A percentile compares a stretch with the other conserved stretches of the same genome.
phyloP scores from a whole-genome alignment of 257 asterid species.

The Fraxinus americana region DNA sequence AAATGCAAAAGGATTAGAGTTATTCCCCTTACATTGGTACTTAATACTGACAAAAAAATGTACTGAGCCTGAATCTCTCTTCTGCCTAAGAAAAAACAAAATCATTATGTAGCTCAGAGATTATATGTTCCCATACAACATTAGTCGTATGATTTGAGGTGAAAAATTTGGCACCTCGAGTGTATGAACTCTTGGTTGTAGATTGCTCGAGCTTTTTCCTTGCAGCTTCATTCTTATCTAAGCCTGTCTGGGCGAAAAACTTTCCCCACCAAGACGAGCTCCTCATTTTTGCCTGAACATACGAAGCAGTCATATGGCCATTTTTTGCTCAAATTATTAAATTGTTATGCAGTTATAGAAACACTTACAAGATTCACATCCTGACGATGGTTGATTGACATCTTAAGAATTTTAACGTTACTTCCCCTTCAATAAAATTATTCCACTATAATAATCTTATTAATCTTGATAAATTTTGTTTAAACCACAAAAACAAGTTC shows the following conservation, averaged over 20 bases:
- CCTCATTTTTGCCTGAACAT: constrained; percentile 69
- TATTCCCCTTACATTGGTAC: too few relatives aligned
- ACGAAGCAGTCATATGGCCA: neutral
- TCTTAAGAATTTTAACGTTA: neutral
- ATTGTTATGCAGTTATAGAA: neutral
- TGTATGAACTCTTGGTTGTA: constrained; percentile 48
- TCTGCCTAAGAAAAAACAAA: neutral
- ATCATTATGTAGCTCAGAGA: neutral
- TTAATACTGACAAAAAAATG: neutral
- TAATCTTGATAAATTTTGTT: too few relatives aligned
- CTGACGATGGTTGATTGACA: neutral
- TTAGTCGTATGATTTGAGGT: constrained; percentile 57
- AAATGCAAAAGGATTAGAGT: too few relatives aligned
- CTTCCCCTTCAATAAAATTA: neutral
- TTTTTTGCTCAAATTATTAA: neutral
- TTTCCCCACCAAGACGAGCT: constrained; percentile 85
- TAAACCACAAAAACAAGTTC: too few relatives aligned
- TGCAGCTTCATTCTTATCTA: constrained; percentile 78
- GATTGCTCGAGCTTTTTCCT: constrained; percentile 73
- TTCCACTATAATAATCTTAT: too few relatives aligned
- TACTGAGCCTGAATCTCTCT: neutral
- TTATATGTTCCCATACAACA: neutral
- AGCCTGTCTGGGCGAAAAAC: constrained; percentile 71
- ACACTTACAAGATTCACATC: neutral
- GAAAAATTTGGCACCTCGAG: constrained; percentile 82